Conservation (phyloP, 192 early-diverging fungal genomes). For the Coemansia sp. region DNA sequence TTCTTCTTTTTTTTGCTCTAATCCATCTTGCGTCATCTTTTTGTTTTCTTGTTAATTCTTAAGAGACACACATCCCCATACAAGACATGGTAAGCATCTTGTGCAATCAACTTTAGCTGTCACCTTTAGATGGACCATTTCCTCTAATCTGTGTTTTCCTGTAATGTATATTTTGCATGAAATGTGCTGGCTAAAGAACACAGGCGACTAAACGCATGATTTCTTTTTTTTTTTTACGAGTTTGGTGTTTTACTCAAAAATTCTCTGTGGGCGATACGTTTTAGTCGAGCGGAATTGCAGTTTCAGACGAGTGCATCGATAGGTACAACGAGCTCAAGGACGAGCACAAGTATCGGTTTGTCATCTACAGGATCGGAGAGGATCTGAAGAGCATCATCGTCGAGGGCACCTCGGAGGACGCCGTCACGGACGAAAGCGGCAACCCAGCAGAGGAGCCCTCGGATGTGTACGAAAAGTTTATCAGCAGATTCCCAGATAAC, state of each 20-base stretch:
- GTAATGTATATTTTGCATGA: neutral
- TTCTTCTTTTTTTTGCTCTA: neutral
- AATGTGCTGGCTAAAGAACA: neutral
- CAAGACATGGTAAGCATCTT: slow-evolving; percentile 3
- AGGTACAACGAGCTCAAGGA: slow-evolving; percentile 74
- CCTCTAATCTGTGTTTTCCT: neutral
- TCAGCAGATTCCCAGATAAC: slow-evolving; percentile 59
- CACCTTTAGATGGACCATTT: neutral
- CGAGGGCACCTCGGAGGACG: slow-evolving; percentile 52
- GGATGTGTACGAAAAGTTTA: slow-evolving; percentile 68
- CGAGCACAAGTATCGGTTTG: slow-evolving; percentile 55
- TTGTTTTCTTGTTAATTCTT: neutral
- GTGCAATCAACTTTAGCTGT: neutral
- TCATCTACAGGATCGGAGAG: slow-evolving; percentile 81
- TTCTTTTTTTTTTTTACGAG: too few species aligned
- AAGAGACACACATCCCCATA: neutral
- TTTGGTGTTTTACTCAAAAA: too few species aligned
- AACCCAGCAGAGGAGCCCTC: slow-evolving; percentile 37
- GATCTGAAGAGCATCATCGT: slow-evolving; percentile 68
- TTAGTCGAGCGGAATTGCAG: slow-evolving; percentile 77
- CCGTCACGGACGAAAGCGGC: slow-evolving; percentile 59
- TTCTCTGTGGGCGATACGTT: neutral
- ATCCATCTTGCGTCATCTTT: neutral
- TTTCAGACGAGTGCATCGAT: slow-evolving; percentile 61
- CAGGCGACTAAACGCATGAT: too few species aligned